Conservation (phyloP, 2,329 filamentous ascomycete genomes). For the Escovopsis sp. region DNA sequence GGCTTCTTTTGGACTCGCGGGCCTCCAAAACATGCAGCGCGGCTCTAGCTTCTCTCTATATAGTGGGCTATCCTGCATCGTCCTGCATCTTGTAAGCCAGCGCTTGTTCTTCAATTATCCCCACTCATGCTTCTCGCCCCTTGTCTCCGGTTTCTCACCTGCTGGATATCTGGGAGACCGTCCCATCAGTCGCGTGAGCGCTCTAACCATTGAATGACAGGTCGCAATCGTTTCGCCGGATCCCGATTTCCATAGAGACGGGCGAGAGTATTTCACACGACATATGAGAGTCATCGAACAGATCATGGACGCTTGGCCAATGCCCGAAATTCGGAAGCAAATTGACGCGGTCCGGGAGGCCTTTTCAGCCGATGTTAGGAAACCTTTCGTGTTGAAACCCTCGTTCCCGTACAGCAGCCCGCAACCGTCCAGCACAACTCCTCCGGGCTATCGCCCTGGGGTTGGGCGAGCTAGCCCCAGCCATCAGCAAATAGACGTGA, state of each 20-base stretch:
- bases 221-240: conserved; percentile 89
- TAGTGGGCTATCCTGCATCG: conserved; percentile 75
- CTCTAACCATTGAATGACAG: conserved; percentile 26
- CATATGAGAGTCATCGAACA: conserved; percentile 90
- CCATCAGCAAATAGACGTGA: conserved; percentile 39
- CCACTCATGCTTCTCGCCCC: too few relatives aligned
- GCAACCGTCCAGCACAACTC: conserved; percentile 48
- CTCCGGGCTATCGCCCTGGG: conserved; percentile 35
- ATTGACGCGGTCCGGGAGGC: conserved; percentile 80
- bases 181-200: conserved; percentile 1
- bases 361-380: conserved; percentile 73
- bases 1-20: conserved; percentile 60
- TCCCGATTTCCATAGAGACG: conserved; percentile 70
- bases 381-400: conserved; percentile 78
- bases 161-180: neutral
- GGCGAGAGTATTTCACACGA: conserved; percentile 75
- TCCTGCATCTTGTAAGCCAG: conserved; percentile 74
- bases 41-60: conserved; percentile 97
- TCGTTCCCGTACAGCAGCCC: conserved; percentile 81
- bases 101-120: neutral
- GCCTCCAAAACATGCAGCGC: conserved; percentile 80
- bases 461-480: conserved; percentile 33
- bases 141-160: too few relatives aligned
- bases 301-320: conserved; percentile 69
- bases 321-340: conserved; percentile 80